These are phyloP conservation scores for Fonsecaea pedrosoi DNA, from an alignment of 2,329 filamentous ascomycete species.

Conservation along the genomic window DNA sequence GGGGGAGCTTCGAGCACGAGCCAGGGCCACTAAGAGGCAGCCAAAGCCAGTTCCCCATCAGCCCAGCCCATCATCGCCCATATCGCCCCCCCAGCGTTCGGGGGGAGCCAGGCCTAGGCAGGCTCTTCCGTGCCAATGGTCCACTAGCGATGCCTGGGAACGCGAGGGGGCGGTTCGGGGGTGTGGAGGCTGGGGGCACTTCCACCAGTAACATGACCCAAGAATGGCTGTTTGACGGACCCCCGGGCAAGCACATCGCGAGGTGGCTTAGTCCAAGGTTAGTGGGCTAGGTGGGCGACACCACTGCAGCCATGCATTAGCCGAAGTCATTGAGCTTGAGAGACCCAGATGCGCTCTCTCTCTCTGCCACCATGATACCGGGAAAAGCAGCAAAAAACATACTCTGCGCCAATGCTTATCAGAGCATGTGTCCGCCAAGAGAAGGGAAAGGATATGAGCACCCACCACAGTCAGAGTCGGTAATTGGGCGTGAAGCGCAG, in stretches of 20 bases:
- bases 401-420: not conserved
- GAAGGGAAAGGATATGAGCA: not conserved
- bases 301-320: conserved; percentile 17
- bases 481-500: not conserved
- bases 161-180: conserved; percentile 4
- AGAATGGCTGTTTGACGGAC: not conserved
- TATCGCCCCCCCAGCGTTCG: not conserved
- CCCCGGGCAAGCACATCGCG: conserved; percentile 17
- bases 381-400: not conserved
- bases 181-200: not conserved
- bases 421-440: not conserved
- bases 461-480: not conserved
- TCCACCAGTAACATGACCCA: not conserved
- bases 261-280: conserved; percentile 13
- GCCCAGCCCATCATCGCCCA: conserved; percentile 9
- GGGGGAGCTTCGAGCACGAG: not conserved
- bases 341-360: not conserved
- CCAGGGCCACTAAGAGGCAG: conserved; percentile 18
- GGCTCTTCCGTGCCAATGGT: conserved; percentile 1
- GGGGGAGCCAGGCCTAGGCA: not conserved
- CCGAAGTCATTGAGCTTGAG: conserved; percentile 1
- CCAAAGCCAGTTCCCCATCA: conserved; percentile 17
- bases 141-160: conserved; percentile 1
- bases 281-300: not conserved
- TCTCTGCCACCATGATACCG: not conserved